phyloP scores from a whole-genome alignment of 2,329 filamentous ascomycete genomes.

The Colletotrichum neosansevieriae region DNA sequence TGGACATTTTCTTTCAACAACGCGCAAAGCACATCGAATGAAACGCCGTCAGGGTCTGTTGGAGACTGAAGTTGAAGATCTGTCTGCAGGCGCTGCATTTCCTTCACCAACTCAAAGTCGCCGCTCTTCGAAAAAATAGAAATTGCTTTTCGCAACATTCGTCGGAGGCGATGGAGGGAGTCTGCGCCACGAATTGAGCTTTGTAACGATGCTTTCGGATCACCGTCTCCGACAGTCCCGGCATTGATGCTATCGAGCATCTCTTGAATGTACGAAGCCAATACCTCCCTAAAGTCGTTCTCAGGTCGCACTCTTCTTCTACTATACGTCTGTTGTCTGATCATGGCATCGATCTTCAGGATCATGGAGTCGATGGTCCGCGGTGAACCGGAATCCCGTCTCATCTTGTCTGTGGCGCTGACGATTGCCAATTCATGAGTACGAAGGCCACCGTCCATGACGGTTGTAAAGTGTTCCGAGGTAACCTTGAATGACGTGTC shows the following conservation, averaged over 20 bases:
- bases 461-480: slow-evolving; percentile 62
- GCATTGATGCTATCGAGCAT: slow-evolving; percentile 37
- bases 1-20: slow-evolving; percentile 76
- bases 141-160: slow-evolving; percentile 44
- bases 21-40: slow-evolving; percentile 69
- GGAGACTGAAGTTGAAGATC: slow-evolving; percentile 49
- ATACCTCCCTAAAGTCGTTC: slow-evolving; percentile 43
- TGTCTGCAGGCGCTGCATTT: slow-evolving; percentile 67
- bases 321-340: slow-evolving; percentile 41
- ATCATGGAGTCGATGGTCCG: slow-evolving; percentile 58
- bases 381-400: slow-evolving; percentile 56
- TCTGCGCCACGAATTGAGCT: slow-evolving; percentile 6
- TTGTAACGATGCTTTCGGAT: not conserved
- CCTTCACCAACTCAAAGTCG: slow-evolving; percentile 65
- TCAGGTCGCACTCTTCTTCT: not conserved
- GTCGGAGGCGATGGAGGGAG: slow-evolving; percentile 23
- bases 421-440: slow-evolving; percentile 58
- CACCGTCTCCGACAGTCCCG: not conserved
- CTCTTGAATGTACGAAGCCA: slow-evolving; percentile 47
- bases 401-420: slow-evolving; percentile 55
- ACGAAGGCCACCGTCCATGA: slow-evolving; percentile 65
- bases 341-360: slow-evolving; percentile 56
- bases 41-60: slow-evolving; percentile 51
- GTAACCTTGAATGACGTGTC: slow-evolving; percentile 60
- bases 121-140: slow-evolving; percentile 51